Evolutionary conservation across 441 rosid species (phyloP), one percentile per base, ranked within the genome.

Genomic region (Hura crepitans): DNA sequence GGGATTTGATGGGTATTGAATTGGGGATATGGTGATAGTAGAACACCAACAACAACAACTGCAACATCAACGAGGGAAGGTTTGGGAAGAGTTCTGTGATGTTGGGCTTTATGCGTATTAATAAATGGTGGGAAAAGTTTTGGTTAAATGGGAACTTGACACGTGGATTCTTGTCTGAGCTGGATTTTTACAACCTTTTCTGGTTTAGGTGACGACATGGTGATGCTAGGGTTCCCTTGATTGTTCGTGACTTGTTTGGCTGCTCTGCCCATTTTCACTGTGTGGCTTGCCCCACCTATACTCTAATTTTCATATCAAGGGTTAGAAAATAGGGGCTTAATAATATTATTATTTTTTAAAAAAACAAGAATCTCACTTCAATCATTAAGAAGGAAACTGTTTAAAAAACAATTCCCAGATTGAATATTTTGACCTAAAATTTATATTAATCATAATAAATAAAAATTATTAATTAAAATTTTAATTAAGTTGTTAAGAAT

Each of bases 211-310:
- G 81, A 81, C 81, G 81, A 53, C 51, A 69, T 35, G 67, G 53
- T 75, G 76, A 73, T 72, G 81, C 62, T 20, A 64, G 28, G 59
- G 78, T 62, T 69, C 71, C 72, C 62, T 66, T 72, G 76, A 76
- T 80, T 74, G 63, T 74, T 27, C 33, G 58, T 49, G 18, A 68
- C 37, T 31, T 31, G 72, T 65, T 73, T 66, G 50, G 56, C 39
- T 66, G 72, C 71, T 64, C 62, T 67, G 47, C 55, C 77, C 64
- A 46, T 62, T 77, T 75, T 68, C 68, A 69, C 75, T 45, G 14
- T 54, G 33, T 6, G 35, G 22, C 39, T 65, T 42, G 73, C 56
- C 77, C 66, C 18, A 1, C 23, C 22, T 45, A 6, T 15, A 2
- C 15, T 53, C 6, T 14, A 13, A 9, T 23, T 59, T 37, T 33